Evolutionary conservation across 2,329 filamentous ascomycete species (phyloP).

Genomic region (Aspergillus neoniger): DNA sequence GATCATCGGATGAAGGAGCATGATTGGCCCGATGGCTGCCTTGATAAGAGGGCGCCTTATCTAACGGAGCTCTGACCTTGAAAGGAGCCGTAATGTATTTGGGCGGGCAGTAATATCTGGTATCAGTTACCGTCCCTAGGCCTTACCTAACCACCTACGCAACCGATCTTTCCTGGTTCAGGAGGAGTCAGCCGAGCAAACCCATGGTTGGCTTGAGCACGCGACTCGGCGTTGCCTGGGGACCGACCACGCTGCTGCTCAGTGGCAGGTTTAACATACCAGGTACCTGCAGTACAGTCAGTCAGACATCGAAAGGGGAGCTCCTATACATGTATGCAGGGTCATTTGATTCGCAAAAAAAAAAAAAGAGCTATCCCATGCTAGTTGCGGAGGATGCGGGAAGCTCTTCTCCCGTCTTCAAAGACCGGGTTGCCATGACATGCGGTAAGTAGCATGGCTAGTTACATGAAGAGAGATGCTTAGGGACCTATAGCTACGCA

Average conservation of each 20-base stretch:
- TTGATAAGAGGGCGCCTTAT: constrained; percentile 9
- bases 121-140: not conserved
- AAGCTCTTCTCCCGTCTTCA: not conserved
- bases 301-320: not conserved
- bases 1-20: not conserved
- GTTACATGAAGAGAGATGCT: not conserved
- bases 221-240: constrained; percentile 11
- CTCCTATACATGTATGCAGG: constrained; percentile 4
- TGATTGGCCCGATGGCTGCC: not conserved
- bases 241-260: constrained; percentile 4
- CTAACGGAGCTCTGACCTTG: constrained; percentile 3
- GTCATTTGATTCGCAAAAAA: constrained; percentile 2
- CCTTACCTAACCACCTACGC: not conserved
- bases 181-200: constrained; percentile 11
- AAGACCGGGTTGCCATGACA: too few relatives aligned
- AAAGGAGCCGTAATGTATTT: not conserved
- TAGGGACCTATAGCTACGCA: not conserved
- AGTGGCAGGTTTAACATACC: not conserved
- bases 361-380: not conserved
- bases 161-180: constrained; percentile 4
- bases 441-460: not conserved
- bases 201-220: constrained; percentile 5
- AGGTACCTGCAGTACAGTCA: constrained; percentile 11
- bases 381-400: not conserved
- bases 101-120: constrained; percentile 1